Evolutionary conservation across 2,329 filamentous ascomycete genomes (phyloP).

Genomic region (Aspergillus floridensis): DNA sequence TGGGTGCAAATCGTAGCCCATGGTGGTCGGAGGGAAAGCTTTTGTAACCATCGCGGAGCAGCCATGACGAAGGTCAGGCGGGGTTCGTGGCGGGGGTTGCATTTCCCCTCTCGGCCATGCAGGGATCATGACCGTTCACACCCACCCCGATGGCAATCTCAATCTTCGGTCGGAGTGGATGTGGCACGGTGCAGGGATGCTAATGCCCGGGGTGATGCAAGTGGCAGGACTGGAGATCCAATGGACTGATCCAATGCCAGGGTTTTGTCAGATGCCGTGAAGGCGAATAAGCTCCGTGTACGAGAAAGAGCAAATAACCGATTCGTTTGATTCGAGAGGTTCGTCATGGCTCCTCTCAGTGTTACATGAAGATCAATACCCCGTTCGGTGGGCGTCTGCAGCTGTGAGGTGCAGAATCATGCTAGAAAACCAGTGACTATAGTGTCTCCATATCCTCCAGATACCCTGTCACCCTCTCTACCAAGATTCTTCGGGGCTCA

Average conservation of each 20-base stretch:
- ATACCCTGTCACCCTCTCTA: conserved; percentile 45
- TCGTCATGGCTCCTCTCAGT: too few species aligned
- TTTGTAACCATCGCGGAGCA: neutral
- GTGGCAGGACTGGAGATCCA: neutral
- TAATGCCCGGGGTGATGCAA: neutral
- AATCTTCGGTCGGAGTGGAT: neutral
- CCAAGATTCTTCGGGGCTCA: conserved; percentile 47
- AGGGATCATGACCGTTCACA: neutral
- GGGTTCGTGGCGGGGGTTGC: neutral
- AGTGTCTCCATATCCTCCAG: neutral
- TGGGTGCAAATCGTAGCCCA: neutral
- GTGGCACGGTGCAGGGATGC: neutral
- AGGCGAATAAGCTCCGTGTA: neutral
- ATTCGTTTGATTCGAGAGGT: too few species aligned
- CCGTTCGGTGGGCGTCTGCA: neutral
- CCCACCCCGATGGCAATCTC: neutral
- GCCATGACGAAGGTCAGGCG: neutral
- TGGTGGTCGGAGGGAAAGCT: neutral
- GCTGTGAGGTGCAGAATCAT: neutral
- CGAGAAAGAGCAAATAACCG: neutral
- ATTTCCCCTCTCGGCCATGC: neutral
- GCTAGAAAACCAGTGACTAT: neutral
- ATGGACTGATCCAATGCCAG: neutral
- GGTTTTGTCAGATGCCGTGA: neutral
- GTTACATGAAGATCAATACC: too few species aligned